These are phyloP conservation scores for Yarrowia hollandica DNA, from an alignment of 805 yeast species.

Conservation along the genomic window DNA sequence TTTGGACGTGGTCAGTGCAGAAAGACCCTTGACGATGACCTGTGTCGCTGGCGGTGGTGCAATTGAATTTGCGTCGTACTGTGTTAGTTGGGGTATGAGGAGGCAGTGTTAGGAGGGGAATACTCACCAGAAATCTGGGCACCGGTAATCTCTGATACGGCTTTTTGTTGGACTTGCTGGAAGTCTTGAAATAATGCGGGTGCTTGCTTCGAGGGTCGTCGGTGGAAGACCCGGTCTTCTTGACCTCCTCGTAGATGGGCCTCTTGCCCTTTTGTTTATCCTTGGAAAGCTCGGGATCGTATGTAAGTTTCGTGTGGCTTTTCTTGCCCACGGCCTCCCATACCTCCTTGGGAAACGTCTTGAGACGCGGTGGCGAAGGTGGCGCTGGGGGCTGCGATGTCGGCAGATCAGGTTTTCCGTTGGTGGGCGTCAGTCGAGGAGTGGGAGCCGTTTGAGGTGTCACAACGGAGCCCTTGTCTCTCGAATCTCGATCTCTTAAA, in stretches of 20 bases:
- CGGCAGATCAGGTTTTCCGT: constrained; percentile 17
- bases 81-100: too few species aligned
- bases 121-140: constrained; percentile 41
- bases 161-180: constrained; percentile 34
- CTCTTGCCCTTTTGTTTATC: constrained; percentile 45
- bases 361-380: constrained; percentile 7
- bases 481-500: background rate
- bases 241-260: constrained; percentile 38
- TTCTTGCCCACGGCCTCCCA: constrained; percentile 33
- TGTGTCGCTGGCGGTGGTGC: constrained; percentile 75
- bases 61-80: constrained; percentile 67
- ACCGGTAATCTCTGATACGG: constrained; percentile 34
- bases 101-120: too few species aligned
- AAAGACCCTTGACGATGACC: constrained; percentile 67
- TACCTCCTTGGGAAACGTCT: background rate
- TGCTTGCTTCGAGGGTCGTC: constrained; percentile 23
- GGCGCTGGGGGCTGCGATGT: constrained; percentile 16
- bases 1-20: constrained; percentile 39
- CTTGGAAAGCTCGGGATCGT: constrained; percentile 55
- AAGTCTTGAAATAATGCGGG: constrained; percentile 33
- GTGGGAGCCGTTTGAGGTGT: constrained; percentile 15
- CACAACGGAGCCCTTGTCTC: background rate
- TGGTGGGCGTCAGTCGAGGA: constrained; percentile 19
- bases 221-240: constrained; percentile 7
- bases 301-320: constrained; percentile 41